phyloP scores from a whole-genome alignment of 2,329 filamentous ascomycete species.

The Chrysoporthe deuterocubensis region DNA sequence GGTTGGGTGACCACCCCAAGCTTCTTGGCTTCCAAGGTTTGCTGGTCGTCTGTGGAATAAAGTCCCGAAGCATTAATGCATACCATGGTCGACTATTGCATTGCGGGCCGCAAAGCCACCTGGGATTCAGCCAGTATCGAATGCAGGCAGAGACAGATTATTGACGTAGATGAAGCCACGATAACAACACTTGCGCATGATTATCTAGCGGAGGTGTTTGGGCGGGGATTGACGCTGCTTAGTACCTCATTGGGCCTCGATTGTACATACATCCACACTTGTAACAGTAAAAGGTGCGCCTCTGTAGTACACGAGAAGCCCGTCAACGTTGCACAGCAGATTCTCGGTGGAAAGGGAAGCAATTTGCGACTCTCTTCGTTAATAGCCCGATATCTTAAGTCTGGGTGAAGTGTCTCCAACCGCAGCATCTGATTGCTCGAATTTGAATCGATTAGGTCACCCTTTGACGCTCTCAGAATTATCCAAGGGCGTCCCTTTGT shows the following conservation, averaged over 20 bases:
- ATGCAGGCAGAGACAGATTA: background rate
- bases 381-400: no score
- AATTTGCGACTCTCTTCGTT: no score
- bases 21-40: conserved; percentile 1
- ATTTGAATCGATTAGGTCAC: no score
- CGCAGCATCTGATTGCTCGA: no score
- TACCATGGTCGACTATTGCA: conserved; percentile 5
- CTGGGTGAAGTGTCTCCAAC: no score
- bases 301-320: background rate
- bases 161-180: background rate
- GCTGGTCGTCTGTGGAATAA: no score
- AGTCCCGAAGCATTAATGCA: background rate
- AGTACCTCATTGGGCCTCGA: background rate
- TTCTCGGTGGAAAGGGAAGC: background rate
- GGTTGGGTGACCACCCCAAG: conserved; percentile 2
- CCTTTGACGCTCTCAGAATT: no score
- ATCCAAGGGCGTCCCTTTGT: no score
- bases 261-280: background rate
- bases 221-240: background rate
- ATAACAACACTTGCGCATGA: background rate
- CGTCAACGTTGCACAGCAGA: background rate
- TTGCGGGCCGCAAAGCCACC: conserved; percentile 20
- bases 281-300: background rate
- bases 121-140: conserved; percentile 18
- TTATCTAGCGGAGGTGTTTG: background rate